Conservation (phyloP, 352 stramenopile species). For the Globisporangium solare region DNA sequence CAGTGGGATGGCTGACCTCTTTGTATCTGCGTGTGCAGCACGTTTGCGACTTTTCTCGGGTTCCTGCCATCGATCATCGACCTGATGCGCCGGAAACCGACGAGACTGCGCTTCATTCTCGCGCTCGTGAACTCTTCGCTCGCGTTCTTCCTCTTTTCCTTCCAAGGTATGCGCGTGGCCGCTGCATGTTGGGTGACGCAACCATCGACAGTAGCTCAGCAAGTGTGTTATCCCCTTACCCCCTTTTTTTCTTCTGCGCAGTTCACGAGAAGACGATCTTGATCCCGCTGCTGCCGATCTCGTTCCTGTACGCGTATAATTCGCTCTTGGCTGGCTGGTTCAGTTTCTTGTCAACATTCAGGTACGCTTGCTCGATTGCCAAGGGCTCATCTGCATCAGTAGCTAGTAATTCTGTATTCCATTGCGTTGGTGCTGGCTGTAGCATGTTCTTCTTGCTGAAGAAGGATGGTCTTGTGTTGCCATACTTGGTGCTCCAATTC, state of each 20-base stretch:
- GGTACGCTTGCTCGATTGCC: slow-evolving; percentile 28
- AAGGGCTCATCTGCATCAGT: neutral
- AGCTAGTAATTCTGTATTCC: neutral
- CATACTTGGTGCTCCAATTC: slow-evolving; percentile 62
- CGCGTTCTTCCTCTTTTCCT: slow-evolving; percentile 96
- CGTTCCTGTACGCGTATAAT: slow-evolving; percentile 72
- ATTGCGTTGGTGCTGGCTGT: neutral
- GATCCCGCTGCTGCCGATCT: slow-evolving; percentile 88
- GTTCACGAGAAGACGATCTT: slow-evolving; percentile 98
- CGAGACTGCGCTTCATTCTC: slow-evolving; percentile 72
- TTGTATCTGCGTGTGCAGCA: slow-evolving; percentile 27
- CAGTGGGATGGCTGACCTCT: neutral
- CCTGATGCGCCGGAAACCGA: slow-evolving; percentile 60
- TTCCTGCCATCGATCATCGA: slow-evolving; percentile 85
- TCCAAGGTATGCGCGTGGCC: slow-evolving; percentile 72
- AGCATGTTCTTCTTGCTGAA: slow-evolving; percentile 86
- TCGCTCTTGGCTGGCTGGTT: slow-evolving; percentile 71
- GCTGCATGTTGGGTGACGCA: too few species aligned
- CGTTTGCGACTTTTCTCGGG: slow-evolving; percentile 71
- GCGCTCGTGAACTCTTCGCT: slow-evolving; percentile 84
- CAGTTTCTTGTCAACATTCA: slow-evolving; percentile 78
- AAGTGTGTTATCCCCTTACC: neutral
- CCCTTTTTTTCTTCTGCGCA: slow-evolving; percentile 15
- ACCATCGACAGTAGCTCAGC: too few species aligned
- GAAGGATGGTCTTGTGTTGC: slow-evolving; percentile 72